Base-by-base conservation (phyloP, 1,284 basidiomycete species). In the Trichosporon coremiiforme region DNA sequence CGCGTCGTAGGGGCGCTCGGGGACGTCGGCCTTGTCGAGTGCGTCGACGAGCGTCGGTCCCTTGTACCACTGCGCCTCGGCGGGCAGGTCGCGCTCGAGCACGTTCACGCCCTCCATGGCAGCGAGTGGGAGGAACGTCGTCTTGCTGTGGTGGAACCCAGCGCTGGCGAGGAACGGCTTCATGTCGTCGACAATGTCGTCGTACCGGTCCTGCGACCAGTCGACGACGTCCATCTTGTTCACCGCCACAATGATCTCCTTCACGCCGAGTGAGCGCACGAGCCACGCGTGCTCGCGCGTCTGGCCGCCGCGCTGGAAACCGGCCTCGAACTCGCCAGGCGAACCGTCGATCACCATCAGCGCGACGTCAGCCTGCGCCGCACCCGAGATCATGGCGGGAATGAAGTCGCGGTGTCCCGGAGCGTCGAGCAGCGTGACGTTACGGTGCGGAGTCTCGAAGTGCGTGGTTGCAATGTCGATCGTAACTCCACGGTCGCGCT, bases 351-450 rank as follows among this genome's bases (percentile, higher is more conserved):
- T 89, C 5, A 99, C 96, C n/a, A 99, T 88, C 5, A 99, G 84
- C 0, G 96, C 95, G 45, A 93, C 94, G 77, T 99, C 96, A 0
- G 97, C 97, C 84, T 98, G 96, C 0, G 95, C 90, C 1, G 96
- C 96, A 1, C 96, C 96, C 0, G 94, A 96, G 70, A 99, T 99
- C 96, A 99, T 99, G 79, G 98, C 98, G 0, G 97, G 96, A 68
- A 99, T 92, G 77, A 99, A 99, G 78, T 99, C 97, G 74, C 90
- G 92, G 83, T 99, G 96, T 0, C 96, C 96, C 0, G 96, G 96
- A 0, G 97, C 96, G 77, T 99, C 96, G 31, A 99, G 88, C 22
- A 99, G 88, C 1, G 95, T 98, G 74, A 98, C 90, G 69, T 89
- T 88, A 65, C 92, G 88, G 75, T 92, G 88, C 0, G 89, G 85